These are phyloP conservation scores for Fragilaria crotonensis DNA, from an alignment of 108 stramenopile genomes.

Conservation along the genomic window DNA sequence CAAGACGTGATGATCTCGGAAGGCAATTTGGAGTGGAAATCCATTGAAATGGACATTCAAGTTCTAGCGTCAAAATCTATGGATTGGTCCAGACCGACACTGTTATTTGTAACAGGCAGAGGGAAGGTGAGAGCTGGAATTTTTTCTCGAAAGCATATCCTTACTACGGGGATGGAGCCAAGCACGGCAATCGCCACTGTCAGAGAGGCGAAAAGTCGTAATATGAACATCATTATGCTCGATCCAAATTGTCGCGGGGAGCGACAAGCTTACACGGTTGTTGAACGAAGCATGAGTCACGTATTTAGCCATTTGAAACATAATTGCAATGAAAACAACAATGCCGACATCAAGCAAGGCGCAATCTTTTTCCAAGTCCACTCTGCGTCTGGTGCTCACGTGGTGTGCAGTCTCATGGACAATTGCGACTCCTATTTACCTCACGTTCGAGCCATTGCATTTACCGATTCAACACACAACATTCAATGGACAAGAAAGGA, in stretches of 20 bases:
- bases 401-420: constrained; percentile 56
- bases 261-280: constrained; percentile 43
- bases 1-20: constrained; percentile 56
- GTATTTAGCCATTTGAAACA: constrained; percentile 35
- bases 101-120: constrained; percentile 61
- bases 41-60: constrained; percentile 16
- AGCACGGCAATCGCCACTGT: constrained; percentile 60
- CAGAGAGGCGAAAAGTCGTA: constrained; percentile 42
- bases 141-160: constrained; percentile 59
- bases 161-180: constrained; percentile 56
- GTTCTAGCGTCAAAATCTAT: constrained; percentile 7
- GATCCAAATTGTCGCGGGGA: constrained; percentile 78
- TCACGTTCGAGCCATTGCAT: constrained; percentile 64
- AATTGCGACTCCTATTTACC: constrained; percentile 41
- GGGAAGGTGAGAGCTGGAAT: constrained; percentile 76
- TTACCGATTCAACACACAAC: constrained; percentile 82
- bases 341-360: constrained; percentile 1
- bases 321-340: constrained; percentile 4
- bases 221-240: constrained; percentile 58
- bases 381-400: constrained; percentile 63
- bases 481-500: constrained; percentile 68
- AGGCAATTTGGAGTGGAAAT: constrained; percentile 55
- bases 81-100: constrained; percentile 20
- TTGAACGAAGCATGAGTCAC: constrained; percentile 38
- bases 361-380: constrained; percentile 61